These are phyloP conservation scores for Sclerotinia spermophila DNA, from an alignment of 2,329 filamentous ascomycete genomes.

Conservation along the genomic window DNA sequence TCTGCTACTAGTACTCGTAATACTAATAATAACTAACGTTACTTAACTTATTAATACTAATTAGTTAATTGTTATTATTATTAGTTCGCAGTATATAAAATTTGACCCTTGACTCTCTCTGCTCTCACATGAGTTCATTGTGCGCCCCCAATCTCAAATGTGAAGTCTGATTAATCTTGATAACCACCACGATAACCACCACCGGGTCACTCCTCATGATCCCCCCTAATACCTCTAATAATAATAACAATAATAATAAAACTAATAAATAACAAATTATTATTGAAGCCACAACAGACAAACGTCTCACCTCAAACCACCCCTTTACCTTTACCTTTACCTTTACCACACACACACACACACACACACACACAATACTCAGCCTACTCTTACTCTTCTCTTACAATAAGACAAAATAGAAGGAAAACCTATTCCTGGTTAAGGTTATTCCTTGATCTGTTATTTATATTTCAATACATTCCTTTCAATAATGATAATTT, in stretches of 20 bases:
- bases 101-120: background rate
- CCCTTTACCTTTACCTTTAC: too few relatives aligned
- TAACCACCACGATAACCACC: background rate
- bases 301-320: conserved; percentile 9
- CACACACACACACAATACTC: conserved; percentile 13
- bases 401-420: conserved; percentile 3
- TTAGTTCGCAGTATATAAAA: background rate
- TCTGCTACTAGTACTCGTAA: too few relatives aligned
- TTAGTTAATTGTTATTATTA: too few relatives aligned
- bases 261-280: background rate
- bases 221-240: background rate
- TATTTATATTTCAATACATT: conserved; percentile 23
- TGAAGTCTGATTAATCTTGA: conserved; percentile 10
- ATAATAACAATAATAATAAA: background rate
- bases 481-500: conserved; percentile 35
- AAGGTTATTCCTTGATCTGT: background rate
- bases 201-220: background rate
- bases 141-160: conserved; percentile 8
- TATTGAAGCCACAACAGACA: conserved; percentile 24
- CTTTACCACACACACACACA: background rate
- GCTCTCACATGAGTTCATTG: background rate
- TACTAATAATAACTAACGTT: too few relatives aligned
- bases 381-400: background rate
- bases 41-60: too few relatives aligned
- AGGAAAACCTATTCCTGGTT: conserved; percentile 16